Evolutionary conservation across 2,329 filamentous ascomycete genomes (phyloP), one percentile per base, ranked within the genome.

Genomic region (Fusarium ambrosium): DNA sequence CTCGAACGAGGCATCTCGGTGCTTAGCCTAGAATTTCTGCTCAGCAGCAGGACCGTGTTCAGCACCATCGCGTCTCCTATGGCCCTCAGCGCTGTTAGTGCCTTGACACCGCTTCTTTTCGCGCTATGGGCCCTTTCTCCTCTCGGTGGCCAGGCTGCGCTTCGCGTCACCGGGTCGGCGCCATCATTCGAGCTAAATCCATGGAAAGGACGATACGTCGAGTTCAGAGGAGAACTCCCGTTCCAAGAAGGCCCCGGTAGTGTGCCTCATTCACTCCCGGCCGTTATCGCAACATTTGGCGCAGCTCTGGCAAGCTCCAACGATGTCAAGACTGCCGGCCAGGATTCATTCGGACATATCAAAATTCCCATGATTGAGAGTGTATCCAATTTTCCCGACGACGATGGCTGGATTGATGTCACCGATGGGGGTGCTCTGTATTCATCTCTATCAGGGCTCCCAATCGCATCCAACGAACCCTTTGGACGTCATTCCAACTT

Each of bases 331-430:
- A 24, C 7, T 18, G 62, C 69, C 3, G 64, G 51, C n/a, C 66
- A 71, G 29, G 69, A 71, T 32, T 48, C 60, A 5, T 71, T 69
- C 34, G 69, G 69, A 2, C 62, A 71, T 32, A 36, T 69, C 22
- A 71, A 71, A 27, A 63, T 71, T 22, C 69, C 69, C 24, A 55
- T 71, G 62, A 20, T 71, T 6, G 69, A 71, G 34, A 29, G 48
- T 4, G 27, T 27, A 6, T 5, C 48, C 27, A 32, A 32, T n/a
- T 55, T 29, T 9, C 6, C 41, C 18, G 29, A 55, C 22, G 32
- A 55, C 9, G 34, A 39, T 13, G 66, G 65, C 18, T 71, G 66
- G 69, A 63, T 59, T 22, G 24, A 45, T 9, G 27, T 71, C 20
- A 59, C 22, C 34, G 32, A 62, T 14, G 32, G 13, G 32, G 14